Base-by-base conservation (phyloP, 768 basidiomycete genomes). In the Hericium alpestre region DNA sequence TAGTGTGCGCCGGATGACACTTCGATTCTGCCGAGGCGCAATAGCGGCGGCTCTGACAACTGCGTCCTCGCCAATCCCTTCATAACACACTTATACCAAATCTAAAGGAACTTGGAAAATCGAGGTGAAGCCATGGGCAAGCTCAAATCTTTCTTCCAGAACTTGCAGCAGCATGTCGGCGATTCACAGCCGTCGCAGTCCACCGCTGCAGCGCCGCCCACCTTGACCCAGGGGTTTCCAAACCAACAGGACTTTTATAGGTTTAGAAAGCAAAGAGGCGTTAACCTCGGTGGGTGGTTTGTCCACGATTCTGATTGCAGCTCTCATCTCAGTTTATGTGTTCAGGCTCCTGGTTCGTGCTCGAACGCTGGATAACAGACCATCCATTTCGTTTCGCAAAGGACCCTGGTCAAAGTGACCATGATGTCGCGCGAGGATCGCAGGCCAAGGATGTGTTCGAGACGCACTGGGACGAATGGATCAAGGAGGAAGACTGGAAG, bases 211-310 rank as follows among this genome's bases (percentile, higher is more conserved):
- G 23, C 32, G n/a, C 54, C 40, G 15, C 9, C 48, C 22, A 15
- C 40, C 18, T 13, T 18, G 32, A 9, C 38, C 12, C 38, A 23
- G 4, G 22, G 38, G 4, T 65, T 66, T 47, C 66, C 64, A 2
- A 59, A 55, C 20, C 57, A 62, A 22, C 37, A 38, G 25, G 70
- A 72, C 43, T 58, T 79, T 49, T 76, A 80, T 63, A 75, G 80
- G 39, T 86, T 81, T 70, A 77, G 89, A 60, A 85, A 82, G 64
- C 87, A 88, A 63, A 76, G 82, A 54, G 89, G 89, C n/a, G 83
- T 90, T 5, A 92, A 92, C 67, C 78, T 92, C 10, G 89, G 89
- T 84, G 66, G 66, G 32, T 76, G 69, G 60, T 32, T 37, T 59
- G 32, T 38, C 43, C 46, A 22, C 8, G 20, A 49, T 47, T 11